A percentile compares a stretch with the other conserved stretches of the same genome.
Evolutionary conservation across 805 yeast genomes (phyloP).

Genomic region (Saccharomycopsis microspora): DNA sequence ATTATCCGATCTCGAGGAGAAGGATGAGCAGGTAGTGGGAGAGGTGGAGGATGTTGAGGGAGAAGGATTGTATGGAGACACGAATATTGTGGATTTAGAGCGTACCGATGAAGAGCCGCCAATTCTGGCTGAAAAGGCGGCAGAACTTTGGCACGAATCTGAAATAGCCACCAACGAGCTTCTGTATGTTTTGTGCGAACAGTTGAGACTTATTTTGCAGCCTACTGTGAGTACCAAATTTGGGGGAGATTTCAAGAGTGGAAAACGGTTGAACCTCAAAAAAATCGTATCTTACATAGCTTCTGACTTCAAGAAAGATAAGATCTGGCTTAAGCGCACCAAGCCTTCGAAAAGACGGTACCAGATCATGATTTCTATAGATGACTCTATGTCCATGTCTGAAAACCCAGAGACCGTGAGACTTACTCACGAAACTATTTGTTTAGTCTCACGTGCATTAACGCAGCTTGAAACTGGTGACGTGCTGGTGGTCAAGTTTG

Average conservation of each 20-base stretch:
- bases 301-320: slow-evolving; percentile 92
- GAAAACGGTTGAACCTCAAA: slow-evolving; percentile 94
- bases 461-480: slow-evolving; percentile 94
- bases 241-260: slow-evolving; percentile 93
- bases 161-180: slow-evolving; percentile 81
- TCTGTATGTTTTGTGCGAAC: slow-evolving; percentile 83
- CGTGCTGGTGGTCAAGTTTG: slow-evolving; percentile 80
- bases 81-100: slow-evolving; percentile 17
- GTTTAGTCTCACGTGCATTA: slow-evolving; percentile 86
- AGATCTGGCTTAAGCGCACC: slow-evolving; percentile 95
- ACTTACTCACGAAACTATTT: slow-evolving; percentile 88
- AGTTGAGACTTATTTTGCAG: slow-evolving; percentile 80
- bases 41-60: slow-evolving; percentile 23
- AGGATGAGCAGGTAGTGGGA: slow-evolving; percentile 20
- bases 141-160: slow-evolving; percentile 71
- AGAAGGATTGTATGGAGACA: slow-evolving; percentile 2
- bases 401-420: slow-evolving; percentile 76
- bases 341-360: slow-evolving; percentile 96
- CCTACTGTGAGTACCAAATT: slow-evolving; percentile 95
- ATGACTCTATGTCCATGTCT: slow-evolving; percentile 95
- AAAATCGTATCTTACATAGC: slow-evolving; percentile 97
- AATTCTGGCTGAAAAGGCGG: slow-evolving; percentile 51
- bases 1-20: slow-evolving; percentile 20
- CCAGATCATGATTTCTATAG: slow-evolving; percentile 95
- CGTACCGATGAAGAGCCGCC: slow-evolving; percentile 26